A percentile compares a stretch with the other conserved stretches of the same genome.
Evolutionary conservation across 1,284 basidiomycete species (phyloP).

Genomic region (Sporisorium iseilematis-ciliati): DNA sequence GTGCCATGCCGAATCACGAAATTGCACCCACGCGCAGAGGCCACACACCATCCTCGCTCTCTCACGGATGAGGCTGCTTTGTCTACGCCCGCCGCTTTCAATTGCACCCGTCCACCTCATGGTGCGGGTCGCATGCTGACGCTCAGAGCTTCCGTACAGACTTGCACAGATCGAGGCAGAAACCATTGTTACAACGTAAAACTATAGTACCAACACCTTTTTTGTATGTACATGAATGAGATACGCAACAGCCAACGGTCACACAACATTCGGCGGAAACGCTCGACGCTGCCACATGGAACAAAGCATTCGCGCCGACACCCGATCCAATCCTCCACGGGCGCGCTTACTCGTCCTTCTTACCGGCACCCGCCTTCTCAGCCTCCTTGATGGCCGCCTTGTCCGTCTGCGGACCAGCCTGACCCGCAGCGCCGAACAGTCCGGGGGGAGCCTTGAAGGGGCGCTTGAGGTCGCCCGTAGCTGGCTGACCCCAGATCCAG

Average conservation of each 20-base stretch:
- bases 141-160: not conserved
- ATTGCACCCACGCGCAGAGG: not conserved
- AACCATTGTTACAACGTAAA: slow-evolving; percentile 4
- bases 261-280: not conserved
- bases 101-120: not conserved
- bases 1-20: slow-evolving; percentile 8
- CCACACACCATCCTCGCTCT: not conserved
- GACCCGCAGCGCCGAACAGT: slow-evolving; percentile 75
- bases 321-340: not conserved
- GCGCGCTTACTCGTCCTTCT: slow-evolving; percentile 80
- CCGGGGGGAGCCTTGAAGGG: slow-evolving; percentile 85
- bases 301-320: not conserved
- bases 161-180: not conserved
- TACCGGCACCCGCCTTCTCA: slow-evolving; percentile 79
- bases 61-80: not conserved
- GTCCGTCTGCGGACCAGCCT: slow-evolving; percentile 77
- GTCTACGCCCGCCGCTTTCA: not conserved
- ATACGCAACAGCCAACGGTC: not conserved
- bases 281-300: not conserved
- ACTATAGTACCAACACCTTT: slow-evolving; percentile 5
- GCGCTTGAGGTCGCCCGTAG: slow-evolving; percentile 88
- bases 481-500: slow-evolving; percentile 70
- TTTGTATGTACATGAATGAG: slow-evolving; percentile 35
- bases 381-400: slow-evolving; percentile 86
- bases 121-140: not conserved